Evolutionary conservation across 257 asterid species (phyloP).

Genomic region (Rehmannia glutinosa): DNA sequence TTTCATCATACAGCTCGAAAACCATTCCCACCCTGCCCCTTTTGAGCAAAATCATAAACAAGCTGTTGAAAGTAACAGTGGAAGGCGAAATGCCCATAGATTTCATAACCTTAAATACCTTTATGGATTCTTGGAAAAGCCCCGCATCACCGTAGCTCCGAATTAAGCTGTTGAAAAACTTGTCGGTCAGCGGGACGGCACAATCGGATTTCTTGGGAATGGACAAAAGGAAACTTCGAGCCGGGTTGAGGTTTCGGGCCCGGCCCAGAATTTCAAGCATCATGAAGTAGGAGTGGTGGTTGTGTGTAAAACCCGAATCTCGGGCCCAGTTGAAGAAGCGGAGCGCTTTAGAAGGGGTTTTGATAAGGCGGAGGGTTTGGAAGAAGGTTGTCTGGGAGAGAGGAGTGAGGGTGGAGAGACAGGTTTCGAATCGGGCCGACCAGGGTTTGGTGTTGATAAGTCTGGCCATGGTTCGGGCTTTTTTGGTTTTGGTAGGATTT

Average conservation of each 20-base stretch:
- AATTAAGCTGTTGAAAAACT: constrained; percentile 62
- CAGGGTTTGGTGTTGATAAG: constrained; percentile 60
- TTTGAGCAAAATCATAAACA: constrained; percentile 55
- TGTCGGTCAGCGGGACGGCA: constrained; percentile 48
- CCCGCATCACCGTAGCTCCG: constrained; percentile 74
- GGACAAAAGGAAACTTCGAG: constrained; percentile 71
- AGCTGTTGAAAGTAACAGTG: constrained; percentile 52
- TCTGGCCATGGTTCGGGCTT: constrained; percentile 48
- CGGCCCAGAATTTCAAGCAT: constrained; percentile 62
- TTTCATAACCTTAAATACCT: constrained; percentile 59
- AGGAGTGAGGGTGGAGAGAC: constrained; percentile 43
- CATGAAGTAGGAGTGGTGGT: constrained; percentile 56
- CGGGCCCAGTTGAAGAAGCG: constrained; percentile 68
- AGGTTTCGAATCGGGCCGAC: constrained; percentile 52
- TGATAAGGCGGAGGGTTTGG: constrained; percentile 64
- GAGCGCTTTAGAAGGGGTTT: constrained; percentile 53
- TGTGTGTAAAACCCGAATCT: constrained; percentile 48
- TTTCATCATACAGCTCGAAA: constrained; percentile 63
- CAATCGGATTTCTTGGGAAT: constrained; percentile 52
- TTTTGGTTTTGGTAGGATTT: constrained; percentile 35
- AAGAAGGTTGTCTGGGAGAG: constrained; percentile 70
- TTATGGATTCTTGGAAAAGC: constrained; percentile 64
- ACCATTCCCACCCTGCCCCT: constrained; percentile 65
- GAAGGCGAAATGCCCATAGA: constrained; percentile 72
- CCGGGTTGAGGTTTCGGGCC: constrained; percentile 58